Evolutionary conservation across 2,329 filamentous ascomycete genomes (phyloP).

Genomic region (Drechslerella coelobrocha): DNA sequence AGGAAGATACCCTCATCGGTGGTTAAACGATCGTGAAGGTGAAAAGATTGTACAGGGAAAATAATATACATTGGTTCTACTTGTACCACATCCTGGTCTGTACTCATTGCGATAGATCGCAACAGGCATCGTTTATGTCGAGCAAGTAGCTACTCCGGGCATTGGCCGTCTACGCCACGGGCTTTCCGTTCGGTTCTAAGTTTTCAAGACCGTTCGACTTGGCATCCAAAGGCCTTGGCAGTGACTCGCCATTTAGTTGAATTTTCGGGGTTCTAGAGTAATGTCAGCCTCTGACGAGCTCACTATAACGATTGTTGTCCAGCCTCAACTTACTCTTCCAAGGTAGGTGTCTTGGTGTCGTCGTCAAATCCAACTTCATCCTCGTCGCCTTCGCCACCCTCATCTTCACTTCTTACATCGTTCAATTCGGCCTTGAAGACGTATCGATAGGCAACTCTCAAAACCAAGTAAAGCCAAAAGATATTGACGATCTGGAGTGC

Average conservation of each 20-base stretch:
- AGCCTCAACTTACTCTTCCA: conserved; percentile 27
- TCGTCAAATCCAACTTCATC: conserved; percentile 50
- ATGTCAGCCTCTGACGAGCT: neutral
- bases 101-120: too few species aligned
- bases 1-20: neutral
- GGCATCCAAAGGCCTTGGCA: conserved; percentile 32
- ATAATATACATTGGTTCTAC: neutral
- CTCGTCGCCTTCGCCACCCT: conserved; percentile 65
- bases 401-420: conserved; percentile 77
- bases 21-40: conserved; percentile 42
- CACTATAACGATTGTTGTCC: neutral
- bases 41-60: conserved; percentile 41
- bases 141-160: neutral
- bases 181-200: conserved; percentile 10
- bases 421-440: conserved; percentile 66
- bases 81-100: too few species aligned
- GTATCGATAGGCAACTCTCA: conserved; percentile 76
- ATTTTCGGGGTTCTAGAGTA: conserved; percentile 33
- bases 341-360: conserved; percentile 21
- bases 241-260: conserved; percentile 36
- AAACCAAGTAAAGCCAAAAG: conserved; percentile 81
- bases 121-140: neutral
- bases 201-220: conserved; percentile 26
- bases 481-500: conserved; percentile 76
- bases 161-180: conserved; percentile 7